Evolutionary conservation across 352 stramenopile species (phyloP), one percentile per base, ranked within the genome.

Genomic region (Globisporangium nodosum): DNA sequence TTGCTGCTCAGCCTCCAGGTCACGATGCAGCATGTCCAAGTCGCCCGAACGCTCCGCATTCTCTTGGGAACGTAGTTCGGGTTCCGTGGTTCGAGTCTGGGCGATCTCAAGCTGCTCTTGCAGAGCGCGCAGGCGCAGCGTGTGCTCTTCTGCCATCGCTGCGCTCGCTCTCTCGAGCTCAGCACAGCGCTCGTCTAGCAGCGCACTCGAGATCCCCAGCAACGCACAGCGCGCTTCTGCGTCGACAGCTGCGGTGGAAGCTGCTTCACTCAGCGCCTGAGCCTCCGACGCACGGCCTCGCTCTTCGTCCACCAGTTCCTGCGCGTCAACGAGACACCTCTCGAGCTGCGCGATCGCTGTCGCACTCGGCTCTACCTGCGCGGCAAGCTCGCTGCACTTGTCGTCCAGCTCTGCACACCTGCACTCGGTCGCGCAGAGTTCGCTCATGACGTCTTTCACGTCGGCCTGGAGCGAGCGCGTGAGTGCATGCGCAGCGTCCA

Each of bases 401-500:
- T 18, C 43, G n/a, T 59, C 55, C 1, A 66, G 61, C 12, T 55
- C 24, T 0, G n/a, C 37, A n/a, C 56, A 56, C 40, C 56, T 63
- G 49, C 40, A 40, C 40, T 63, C 56, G 7, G 30, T 46, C n/a
- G 56, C 49, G 24, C 49, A 63, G 49, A 63, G 56, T 8, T 63
- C 56, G 39, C 56, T 63, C 56, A 63, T 63, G 30, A 50, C 40
- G n/a, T 55, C 49, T 12, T 52, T 46, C 49, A 63, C 6, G 20
- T 63, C 56, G 27, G 21, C 24, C 20, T 63, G n/a, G 6, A 63
- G 56, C 4, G 56, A 57, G 16, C 11, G 9, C 2, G 15, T 24
- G 15, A 52, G 49, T 16, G 42, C 39, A n/a, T 56, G 51, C 12
- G 56, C 49, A 18, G 40, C 49, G 7, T 9, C 18, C 9, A 67